Percentiles rank a stretch among this genome's conserved stretches.
Evolutionary conservation across 202 grass and related monocot species (phyloP).

Genomic region (Schoenoplectus triqueter): DNA sequence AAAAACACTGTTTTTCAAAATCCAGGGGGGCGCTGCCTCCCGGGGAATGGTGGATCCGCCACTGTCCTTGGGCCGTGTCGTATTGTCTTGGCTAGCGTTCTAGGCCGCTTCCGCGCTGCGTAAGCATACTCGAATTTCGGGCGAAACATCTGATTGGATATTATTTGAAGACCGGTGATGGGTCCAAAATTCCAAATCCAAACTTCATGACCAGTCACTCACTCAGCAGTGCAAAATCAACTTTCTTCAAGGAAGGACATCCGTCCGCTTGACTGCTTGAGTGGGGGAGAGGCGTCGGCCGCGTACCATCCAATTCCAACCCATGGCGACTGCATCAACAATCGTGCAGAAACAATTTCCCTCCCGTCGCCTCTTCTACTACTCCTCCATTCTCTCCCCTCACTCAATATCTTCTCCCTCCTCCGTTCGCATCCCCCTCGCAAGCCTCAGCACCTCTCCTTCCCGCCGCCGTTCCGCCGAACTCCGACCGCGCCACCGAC

Average conservation of each 20-base stretch:
- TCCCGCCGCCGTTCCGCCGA: background rate
- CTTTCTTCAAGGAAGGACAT: too few relatives aligned
- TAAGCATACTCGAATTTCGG: too few relatives aligned
- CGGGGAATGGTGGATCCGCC: too few relatives aligned
- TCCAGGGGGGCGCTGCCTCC: too few relatives aligned
- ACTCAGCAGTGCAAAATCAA: too few relatives aligned
- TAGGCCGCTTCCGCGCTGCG: too few relatives aligned
- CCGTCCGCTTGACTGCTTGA: background rate
- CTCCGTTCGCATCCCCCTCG: background rate
- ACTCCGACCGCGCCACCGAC: slow-evolving; percentile 51
- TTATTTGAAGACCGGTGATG: background rate
- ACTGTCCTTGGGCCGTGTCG: too few relatives aligned
- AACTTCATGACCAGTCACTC: background rate
- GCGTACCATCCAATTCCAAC: background rate
- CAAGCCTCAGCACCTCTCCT: background rate
- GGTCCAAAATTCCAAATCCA: background rate
- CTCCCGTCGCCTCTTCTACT: slow-evolving; percentile 11
- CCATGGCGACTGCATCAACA: slow-evolving; percentile 32
- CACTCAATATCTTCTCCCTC: background rate
- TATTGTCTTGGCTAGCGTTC: too few relatives aligned
- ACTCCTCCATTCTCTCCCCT: background rate
- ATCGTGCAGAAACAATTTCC: background rate
- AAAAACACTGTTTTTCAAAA: too few relatives aligned
- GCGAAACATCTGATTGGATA: background rate
- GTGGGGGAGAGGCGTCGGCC: background rate